Conservation (phyloP, 2,329 filamentous ascomycete genomes). For the Thermothelomyces thermophilus region DNA sequence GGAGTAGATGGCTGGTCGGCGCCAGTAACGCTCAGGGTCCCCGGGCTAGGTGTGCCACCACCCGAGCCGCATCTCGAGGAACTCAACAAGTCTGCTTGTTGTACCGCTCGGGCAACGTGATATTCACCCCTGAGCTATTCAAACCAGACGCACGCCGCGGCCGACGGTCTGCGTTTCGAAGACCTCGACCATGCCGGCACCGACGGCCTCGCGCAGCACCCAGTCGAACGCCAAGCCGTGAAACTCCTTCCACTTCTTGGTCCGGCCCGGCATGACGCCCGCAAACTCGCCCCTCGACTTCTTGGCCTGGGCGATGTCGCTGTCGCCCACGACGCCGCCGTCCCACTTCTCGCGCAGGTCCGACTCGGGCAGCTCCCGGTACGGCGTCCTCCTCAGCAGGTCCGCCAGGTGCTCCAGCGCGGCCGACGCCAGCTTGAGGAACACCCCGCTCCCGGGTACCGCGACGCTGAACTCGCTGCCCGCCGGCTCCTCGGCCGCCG, state of each 20-base stretch:
- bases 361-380: conserved; percentile 56
- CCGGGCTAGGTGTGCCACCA: too few relatives aligned
- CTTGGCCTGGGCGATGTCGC: conserved; percentile 32
- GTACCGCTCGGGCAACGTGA: too few relatives aligned
- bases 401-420: conserved; percentile 56
- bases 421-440: conserved; percentile 57
- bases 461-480: conserved; percentile 45
- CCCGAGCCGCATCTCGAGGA: too few relatives aligned
- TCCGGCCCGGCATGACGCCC: conserved; percentile 53
- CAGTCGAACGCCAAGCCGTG: conserved; percentile 65
- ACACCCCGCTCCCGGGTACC: conserved; percentile 59
- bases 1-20: not conserved
- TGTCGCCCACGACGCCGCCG: conserved; percentile 49
- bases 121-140: too few relatives aligned
- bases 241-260: conserved; percentile 64
- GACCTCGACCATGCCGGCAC: conserved; percentile 62
- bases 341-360: conserved; percentile 64
- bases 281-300: conserved; percentile 48
- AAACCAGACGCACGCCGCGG: conserved; percentile 49
- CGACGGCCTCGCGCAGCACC: conserved; percentile 64
- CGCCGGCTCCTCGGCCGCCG: conserved; percentile 29
- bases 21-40: not conserved
- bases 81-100: too few relatives aligned
- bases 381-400: conserved; percentile 52
- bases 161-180: conserved; percentile 73